These are phyloP conservation scores for Iberis amara DNA, from an alignment of 441 rosid species.

Conservation along the genomic window DNA sequence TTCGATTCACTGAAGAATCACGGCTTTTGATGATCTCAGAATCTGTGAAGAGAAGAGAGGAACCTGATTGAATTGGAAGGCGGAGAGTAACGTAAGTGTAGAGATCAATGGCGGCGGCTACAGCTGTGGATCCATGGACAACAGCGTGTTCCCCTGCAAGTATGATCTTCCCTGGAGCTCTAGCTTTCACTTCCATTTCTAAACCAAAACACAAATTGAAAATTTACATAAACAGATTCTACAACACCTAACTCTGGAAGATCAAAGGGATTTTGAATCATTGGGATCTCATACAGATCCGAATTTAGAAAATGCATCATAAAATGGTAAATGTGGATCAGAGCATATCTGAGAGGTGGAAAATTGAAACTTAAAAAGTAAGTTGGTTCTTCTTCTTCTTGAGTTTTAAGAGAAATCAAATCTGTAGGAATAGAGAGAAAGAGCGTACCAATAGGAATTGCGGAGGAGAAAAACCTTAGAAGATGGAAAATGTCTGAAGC, in stretches of 20 bases:
- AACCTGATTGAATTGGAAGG: conserved; percentile 47
- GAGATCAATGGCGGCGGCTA: conserved; percentile 86
- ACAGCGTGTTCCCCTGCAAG: conserved; percentile 95
- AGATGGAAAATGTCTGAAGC: conserved; percentile 22
- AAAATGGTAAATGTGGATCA: too few species aligned
- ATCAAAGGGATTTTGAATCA: too few species aligned
- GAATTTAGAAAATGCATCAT: too few species aligned
- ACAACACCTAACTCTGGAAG: background rate
- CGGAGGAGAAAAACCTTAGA: conserved; percentile 10
- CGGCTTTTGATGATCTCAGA: background rate
- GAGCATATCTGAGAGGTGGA: too few species aligned
- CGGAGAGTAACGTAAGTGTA: conserved; percentile 56
- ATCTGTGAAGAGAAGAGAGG: conserved; percentile 1
- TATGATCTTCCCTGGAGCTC: conserved; percentile 94
- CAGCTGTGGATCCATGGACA: conserved; percentile 88
- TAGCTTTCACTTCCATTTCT: conserved; percentile 70
- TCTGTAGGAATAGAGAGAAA: conserved; percentile 16
- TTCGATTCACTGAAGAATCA: too few species aligned
- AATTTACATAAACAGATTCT: background rate
- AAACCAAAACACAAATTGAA: conserved; percentile 2
- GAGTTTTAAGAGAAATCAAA: background rate
- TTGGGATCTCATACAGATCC: too few species aligned
- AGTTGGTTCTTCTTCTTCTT: background rate
- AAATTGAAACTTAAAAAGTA: too few species aligned
- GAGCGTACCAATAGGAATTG: conserved; percentile 21